Conservation (phyloP, 2,329 filamentous ascomycete genomes). For the Falciphora oryzae region DNA sequence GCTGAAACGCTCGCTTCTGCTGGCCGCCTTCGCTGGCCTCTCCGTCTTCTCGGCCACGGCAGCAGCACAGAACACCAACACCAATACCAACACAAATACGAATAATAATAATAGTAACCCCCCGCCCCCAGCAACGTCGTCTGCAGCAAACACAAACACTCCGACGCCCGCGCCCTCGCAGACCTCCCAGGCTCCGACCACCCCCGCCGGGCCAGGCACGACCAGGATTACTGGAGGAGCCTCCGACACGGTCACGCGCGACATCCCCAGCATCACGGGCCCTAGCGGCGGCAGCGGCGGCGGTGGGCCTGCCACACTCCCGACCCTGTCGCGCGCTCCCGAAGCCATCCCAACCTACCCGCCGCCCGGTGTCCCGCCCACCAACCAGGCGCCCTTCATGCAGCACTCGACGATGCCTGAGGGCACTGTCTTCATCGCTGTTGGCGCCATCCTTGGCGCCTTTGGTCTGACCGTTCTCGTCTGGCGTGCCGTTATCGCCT, state of each 20-base stretch:
- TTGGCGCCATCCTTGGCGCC: constrained; percentile 81
- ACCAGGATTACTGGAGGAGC: neutral
- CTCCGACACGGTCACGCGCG: neutral
- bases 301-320: constrained; percentile 24
- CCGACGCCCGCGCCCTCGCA: constrained; percentile 8
- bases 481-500: constrained; percentile 85
- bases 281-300: constrained; percentile 9
- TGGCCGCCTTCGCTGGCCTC: constrained; percentile 22
- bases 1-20: constrained; percentile 28
- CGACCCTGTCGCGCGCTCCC: constrained; percentile 33
- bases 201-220: constrained; percentile 10
- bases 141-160: constrained; percentile 9
- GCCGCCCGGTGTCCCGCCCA: constrained; percentile 72
- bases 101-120: constrained; percentile 3
- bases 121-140: neutral
- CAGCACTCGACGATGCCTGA: constrained; percentile 78
- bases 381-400: constrained; percentile 84
- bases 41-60: constrained; percentile 20
- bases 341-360: constrained; percentile 54
- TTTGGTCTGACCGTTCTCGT: constrained; percentile 75
- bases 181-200: constrained; percentile 12
- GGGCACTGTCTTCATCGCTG: constrained; percentile 92
- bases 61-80: constrained; percentile 21
- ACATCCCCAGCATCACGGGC: constrained; percentile 19
- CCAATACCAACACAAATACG: constrained; percentile 11